Evolutionary conservation across 805 yeast species (phyloP), one percentile per base, ranked within the genome.

Genomic region (Wickerhamiella azymoides): DNA sequence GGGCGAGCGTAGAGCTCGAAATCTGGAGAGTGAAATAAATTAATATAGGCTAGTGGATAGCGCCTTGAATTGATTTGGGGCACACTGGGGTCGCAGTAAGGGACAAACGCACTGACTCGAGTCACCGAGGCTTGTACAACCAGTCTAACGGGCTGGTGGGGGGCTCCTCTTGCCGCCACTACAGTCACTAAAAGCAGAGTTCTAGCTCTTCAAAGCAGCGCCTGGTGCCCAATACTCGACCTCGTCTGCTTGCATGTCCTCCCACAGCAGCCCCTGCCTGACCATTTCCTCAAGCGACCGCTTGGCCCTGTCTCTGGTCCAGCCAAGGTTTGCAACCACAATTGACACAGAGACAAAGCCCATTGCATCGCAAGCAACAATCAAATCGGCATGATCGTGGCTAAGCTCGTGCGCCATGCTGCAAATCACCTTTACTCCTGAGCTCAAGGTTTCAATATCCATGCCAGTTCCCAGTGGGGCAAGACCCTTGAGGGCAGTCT

Each of bases 261-360:
- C 65, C 98, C 98, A 89, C 11, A 89, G 64, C 45, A 85, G 68
- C 3, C 97, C 96, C 43, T 71, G 71, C 51, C 80, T 69, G 1
- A 88, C 80, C 84, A 89, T 77, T 39, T 82, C 89, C 33, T 82
- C 79, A 5, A 89, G 57, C 4, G 78, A 79, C 0, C 77, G 64
- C 50, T 70, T 70, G 45, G 83, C 71, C 46, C 95, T 66, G 2
- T 73, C 65, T 2, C 58, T 57, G 42, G 72, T 76, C 98, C 98
- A 89, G 1, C 70, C 69, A 48, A 79, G 73, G 57, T 89, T 92
- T 53, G 80, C 96, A 11, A 71, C 60, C 33, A 89, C 63, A 25
- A 86, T 60, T 2, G 76, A 63, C 6, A 70, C 68, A 3, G 84
- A 72, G 1, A 85, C 84, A 57, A 69, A 83, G 0, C 96, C 96